Conservation (phyloP, 352 stramenopile species). For the Phytopythium montanum region DNA sequence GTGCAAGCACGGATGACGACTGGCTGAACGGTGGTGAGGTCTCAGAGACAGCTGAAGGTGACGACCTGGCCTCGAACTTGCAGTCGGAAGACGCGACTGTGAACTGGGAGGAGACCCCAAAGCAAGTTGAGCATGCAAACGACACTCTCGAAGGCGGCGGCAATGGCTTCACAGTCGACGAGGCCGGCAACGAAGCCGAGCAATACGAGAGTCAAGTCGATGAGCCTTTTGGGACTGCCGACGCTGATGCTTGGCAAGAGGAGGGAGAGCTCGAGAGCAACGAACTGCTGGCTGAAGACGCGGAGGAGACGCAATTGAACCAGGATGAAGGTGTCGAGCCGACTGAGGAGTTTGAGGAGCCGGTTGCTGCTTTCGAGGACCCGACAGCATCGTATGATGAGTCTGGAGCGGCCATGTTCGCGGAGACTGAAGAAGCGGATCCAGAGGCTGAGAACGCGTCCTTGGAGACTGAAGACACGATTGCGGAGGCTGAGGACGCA, state of each 20-base stretch:
- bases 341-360: neutral
- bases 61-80: neutral
- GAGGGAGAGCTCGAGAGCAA: neutral
- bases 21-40: neutral
- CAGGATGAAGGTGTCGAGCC: neutral
- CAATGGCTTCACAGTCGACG: conserved; percentile 1
- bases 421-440: too few relatives aligned
- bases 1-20: neutral
- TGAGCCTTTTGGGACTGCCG: neutral
- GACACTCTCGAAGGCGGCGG: neutral
- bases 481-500: neutral
- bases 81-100: neutral
- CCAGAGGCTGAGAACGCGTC: too few relatives aligned
- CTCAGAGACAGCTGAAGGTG: neutral
- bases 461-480: too few relatives aligned
- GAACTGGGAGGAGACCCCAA: neutral
- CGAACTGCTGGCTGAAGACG: neutral
- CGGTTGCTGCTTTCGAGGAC: neutral
- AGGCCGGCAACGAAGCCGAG: neutral
- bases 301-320: neutral
- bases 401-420: too few relatives aligned
- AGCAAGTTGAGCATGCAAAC: neutral
- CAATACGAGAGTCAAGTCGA: neutral
- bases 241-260: neutral
- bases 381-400: neutral